A percentile compares a stretch with the other conserved stretches of the same genome.
phyloP scores from a whole-genome alignment of 2,329 filamentous ascomycete species.

The Cytospora chrysosperma region DNA sequence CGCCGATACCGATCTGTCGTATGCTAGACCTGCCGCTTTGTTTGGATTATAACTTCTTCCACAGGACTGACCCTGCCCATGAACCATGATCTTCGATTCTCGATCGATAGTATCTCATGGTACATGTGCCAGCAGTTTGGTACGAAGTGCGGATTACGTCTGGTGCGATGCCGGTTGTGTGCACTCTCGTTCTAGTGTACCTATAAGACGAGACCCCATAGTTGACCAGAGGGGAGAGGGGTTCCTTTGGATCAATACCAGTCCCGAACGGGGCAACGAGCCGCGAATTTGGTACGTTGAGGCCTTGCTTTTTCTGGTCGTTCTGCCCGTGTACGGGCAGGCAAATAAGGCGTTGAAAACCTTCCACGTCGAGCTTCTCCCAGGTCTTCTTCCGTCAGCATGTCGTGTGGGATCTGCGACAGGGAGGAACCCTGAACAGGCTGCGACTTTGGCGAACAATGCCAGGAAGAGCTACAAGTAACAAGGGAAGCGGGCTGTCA shows the following conservation, averaged over 20 bases:
- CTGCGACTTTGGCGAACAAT: conserved; percentile 2
- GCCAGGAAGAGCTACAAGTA: conserved; percentile 1
- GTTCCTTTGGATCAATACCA: not conserved
- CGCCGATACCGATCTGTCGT: conserved; percentile 3
- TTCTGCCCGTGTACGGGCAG: conserved; percentile 5
- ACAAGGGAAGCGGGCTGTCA: conserved; percentile 17
- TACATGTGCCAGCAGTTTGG: conserved; percentile 28
- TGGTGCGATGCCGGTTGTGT: conserved; percentile 1
- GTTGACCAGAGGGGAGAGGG: not conserved
- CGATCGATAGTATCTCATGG: conserved; percentile 26
- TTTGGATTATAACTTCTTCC: conserved; percentile 22
- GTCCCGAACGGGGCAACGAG: conserved; percentile 8
- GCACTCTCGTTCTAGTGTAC: not conserved
- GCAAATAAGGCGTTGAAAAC: conserved; percentile 8
- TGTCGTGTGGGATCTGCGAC: conserved; percentile 2
- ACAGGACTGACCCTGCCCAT: conserved; percentile 35
- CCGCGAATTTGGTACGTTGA: not conserved
- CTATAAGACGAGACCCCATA: not conserved
- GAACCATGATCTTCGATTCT: conserved; percentile 41
- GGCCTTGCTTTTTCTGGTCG: conserved; percentile 10
- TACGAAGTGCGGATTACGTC: conserved; percentile 27
- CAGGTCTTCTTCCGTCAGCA: conserved; percentile 9
- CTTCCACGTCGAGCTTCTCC: conserved; percentile 10
- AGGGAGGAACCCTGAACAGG: conserved; percentile 15
- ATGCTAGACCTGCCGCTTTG: not conserved